Conservation (phyloP, 1,139 yeast genomes). For the Lodderomyces jiufengensis region DNA sequence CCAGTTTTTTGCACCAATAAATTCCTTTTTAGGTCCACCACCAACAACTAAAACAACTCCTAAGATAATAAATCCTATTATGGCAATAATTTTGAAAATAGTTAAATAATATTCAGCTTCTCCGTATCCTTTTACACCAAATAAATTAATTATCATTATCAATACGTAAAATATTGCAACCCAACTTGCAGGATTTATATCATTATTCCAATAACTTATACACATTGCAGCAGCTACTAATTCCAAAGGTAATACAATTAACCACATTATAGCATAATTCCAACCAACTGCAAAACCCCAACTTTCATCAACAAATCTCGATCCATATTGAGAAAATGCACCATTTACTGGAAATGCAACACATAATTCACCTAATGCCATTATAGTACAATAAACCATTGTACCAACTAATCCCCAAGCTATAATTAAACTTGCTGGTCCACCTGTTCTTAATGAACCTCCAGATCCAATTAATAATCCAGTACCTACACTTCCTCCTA, state of each 20-base stretch:
- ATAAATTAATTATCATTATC: conserved; percentile 54
- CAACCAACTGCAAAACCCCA: conserved; percentile 80
- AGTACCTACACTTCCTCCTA: conserved; percentile 66
- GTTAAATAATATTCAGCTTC: conserved; percentile 69
- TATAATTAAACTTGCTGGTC: conserved; percentile 73
- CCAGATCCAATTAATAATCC: conserved; percentile 79
- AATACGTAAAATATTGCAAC: conserved; percentile 62
- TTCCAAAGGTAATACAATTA: conserved; percentile 71
- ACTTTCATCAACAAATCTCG: conserved; percentile 67
- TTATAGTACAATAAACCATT: conserved; percentile 71
- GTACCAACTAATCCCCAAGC: conserved; percentile 69
- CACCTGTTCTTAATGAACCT: conserved; percentile 61
- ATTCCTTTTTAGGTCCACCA: conserved; percentile 62
- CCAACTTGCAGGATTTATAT: conserved; percentile 59
- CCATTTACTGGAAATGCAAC: conserved; percentile 78
- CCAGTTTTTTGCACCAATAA: conserved; percentile 64
- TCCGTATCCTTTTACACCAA: conserved; percentile 73
- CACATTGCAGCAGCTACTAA: conserved; percentile 75
- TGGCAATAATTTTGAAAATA: conserved; percentile 55
- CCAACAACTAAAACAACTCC: conserved; percentile 64
- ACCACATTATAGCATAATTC: conserved; percentile 81
- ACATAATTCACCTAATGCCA: conserved; percentile 84
- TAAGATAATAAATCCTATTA: conserved; percentile 60
- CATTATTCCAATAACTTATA: conserved; percentile 58
- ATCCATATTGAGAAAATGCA: conserved; percentile 69